Conservation (phyloP, 257 asterid species). For the Apocynum venetum region DNA sequence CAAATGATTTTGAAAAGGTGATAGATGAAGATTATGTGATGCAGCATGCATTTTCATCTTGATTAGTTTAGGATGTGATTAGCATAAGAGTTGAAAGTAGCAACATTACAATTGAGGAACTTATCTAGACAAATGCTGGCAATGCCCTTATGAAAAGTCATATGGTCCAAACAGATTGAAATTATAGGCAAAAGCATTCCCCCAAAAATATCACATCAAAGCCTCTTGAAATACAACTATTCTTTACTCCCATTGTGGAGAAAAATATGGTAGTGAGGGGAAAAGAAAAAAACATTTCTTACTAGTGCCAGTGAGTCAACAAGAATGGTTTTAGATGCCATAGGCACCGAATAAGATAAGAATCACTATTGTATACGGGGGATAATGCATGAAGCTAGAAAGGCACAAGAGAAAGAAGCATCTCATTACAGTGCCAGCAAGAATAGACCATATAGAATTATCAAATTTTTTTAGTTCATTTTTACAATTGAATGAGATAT, state of each 20-base stretch:
- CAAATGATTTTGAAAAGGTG: neutral
- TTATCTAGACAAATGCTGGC: neutral
- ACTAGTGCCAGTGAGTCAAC: neutral
- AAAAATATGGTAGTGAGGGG: neutral
- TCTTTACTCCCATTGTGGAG: neutral
- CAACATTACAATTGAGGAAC: neutral
- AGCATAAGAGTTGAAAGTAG: neutral
- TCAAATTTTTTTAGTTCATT: neutral
- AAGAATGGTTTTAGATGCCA: neutral
- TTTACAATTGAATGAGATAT: neutral
- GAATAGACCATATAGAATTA: constrained; percentile 2
- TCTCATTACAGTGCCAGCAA: neutral
- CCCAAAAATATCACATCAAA: neutral
- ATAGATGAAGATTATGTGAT: neutral
- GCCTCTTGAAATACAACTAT: neutral
- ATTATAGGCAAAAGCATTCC: neutral
- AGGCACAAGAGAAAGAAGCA: neutral
- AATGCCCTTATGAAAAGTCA: constrained; percentile 3
- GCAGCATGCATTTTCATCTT: neutral
- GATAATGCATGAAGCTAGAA: neutral
- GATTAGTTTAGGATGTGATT: neutral
- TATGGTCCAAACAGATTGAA: neutral
- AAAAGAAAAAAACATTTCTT: neutral
- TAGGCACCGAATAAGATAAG: neutral
- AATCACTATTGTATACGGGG: neutral